Percentiles rank a stretch among this genome's conserved stretches.
phyloP scores from a whole-genome alignment of 2,329 filamentous ascomycete species.

The Bipolaris zeicola region DNA sequence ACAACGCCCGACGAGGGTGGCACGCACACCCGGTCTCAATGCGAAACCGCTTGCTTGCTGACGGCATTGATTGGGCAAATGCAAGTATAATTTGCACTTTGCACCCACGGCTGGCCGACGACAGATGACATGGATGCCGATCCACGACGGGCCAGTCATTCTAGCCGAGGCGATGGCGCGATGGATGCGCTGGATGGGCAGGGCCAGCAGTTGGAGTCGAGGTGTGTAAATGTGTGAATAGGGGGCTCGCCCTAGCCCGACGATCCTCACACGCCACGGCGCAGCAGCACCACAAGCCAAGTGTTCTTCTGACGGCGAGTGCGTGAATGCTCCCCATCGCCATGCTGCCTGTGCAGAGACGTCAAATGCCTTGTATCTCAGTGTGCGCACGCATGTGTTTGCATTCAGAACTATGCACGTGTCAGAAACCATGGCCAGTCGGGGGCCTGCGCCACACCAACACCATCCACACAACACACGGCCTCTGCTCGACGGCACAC shows the following conservation, averaged over 20 bases:
- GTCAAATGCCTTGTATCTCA: too few relatives aligned
- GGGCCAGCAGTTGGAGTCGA: too few relatives aligned
- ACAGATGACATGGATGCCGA: too few relatives aligned
- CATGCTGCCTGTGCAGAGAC: too few relatives aligned
- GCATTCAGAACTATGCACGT: too few relatives aligned
- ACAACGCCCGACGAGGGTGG: conserved; percentile 4
- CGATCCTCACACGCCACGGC: conserved; percentile 20
- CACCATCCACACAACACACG: neutral
- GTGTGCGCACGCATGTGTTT: too few relatives aligned
- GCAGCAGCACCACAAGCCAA: conserved; percentile 12
- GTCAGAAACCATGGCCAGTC: too few relatives aligned
- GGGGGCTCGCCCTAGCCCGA: conserved; percentile 10
- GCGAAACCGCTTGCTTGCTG: conserved; percentile 9
- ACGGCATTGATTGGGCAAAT: conserved; percentile 2
- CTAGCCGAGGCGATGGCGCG: neutral
- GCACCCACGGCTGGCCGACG: neutral
- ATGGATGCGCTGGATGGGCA: too few relatives aligned
- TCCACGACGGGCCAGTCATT: too few relatives aligned
- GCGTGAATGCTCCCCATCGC: conserved; percentile 16
- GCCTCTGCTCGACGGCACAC: neutral
- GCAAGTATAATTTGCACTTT: conserved; percentile 3
- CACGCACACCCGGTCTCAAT: conserved; percentile 6
- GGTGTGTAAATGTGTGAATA: conserved; percentile 3
- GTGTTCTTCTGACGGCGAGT: conserved; percentile 2
- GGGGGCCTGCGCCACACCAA: neutral